phyloP scores from a whole-genome alignment of 2,329 filamentous ascomycete species.

The Bretziella fagacearum region DNA sequence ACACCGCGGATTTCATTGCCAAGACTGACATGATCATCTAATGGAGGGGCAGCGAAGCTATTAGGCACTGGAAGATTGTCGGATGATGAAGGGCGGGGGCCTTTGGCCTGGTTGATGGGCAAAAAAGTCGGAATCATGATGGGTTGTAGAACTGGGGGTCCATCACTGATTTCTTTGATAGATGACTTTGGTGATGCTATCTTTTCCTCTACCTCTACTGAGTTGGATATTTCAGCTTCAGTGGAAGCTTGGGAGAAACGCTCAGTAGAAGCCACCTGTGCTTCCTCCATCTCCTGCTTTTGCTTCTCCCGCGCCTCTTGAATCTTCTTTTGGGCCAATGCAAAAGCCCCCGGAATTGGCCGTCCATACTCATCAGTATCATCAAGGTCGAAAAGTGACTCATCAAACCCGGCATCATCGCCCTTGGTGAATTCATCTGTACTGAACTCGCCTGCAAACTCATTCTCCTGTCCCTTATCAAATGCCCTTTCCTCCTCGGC shows the following conservation, averaged over 20 bases:
- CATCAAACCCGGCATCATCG: conserved; percentile 46
- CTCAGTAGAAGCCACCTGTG: conserved; percentile 6
- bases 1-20: conserved; percentile 8
- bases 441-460: conserved; percentile 29
- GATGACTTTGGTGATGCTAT: background rate
- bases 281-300: conserved; percentile 6
- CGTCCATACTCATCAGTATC: conserved; percentile 46
- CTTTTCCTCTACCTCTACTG: background rate
- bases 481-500: conserved; percentile 52
- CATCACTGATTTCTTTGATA: background rate
- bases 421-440: conserved; percentile 22
- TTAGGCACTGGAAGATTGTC: background rate
- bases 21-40: conserved; percentile 4
- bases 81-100: background rate
- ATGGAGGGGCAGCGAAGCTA: background rate
- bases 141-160: background rate
- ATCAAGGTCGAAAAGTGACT: conserved; percentile 55
- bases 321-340: conserved; percentile 28
- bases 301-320: conserved; percentile 9
- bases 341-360: conserved; percentile 41
- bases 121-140: conserved; percentile 12
- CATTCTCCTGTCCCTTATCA: conserved; percentile 33
- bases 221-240: background rate
- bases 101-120: conserved; percentile 8
- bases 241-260: background rate